Conservation (phyloP, 2,329 filamentous ascomycete species). For the Zalaria sp. region DNA sequence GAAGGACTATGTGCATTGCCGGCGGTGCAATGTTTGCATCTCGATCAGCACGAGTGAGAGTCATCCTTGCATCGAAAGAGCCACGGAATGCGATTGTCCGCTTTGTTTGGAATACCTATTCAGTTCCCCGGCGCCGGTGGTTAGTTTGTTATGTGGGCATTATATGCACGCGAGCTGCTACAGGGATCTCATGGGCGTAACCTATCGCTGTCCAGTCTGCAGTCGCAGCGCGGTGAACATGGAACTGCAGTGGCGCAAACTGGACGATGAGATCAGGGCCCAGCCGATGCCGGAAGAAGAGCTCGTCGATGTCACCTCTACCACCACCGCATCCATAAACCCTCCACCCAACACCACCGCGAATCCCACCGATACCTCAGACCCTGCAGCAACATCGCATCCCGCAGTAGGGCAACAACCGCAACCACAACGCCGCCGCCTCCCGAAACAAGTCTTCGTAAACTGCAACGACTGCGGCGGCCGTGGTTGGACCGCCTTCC, state of each 20-base stretch:
- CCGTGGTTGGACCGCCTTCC: constrained; percentile 74
- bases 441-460: constrained; percentile 49
- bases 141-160: constrained; percentile 91
- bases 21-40: constrained; percentile 91
- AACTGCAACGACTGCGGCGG: constrained; percentile 92
- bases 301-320: constrained; percentile 8
- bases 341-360: neutral
- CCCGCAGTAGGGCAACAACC: neutral
- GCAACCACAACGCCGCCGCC: constrained; percentile 3
- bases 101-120: constrained; percentile 97
- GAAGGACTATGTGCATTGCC: constrained; percentile 97
- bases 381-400: constrained; percentile 30
- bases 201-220: constrained; percentile 94
- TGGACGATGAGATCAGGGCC: constrained; percentile 71
- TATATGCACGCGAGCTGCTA: constrained; percentile 90
- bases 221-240: constrained; percentile 95
- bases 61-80: constrained; percentile 88
- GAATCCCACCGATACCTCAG: constrained; percentile 51
- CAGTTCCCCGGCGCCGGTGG: constrained; percentile 72
- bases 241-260: constrained; percentile 83
- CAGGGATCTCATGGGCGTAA: constrained; percentile 71
- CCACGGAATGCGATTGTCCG: constrained; percentile 89
- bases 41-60: constrained; percentile 71
- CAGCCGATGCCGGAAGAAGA: constrained; percentile 71
- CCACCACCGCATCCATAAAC: constrained; percentile 1